Conservation (phyloP, 2,329 filamentous ascomycete species). For the Aspergillus floridensis region DNA sequence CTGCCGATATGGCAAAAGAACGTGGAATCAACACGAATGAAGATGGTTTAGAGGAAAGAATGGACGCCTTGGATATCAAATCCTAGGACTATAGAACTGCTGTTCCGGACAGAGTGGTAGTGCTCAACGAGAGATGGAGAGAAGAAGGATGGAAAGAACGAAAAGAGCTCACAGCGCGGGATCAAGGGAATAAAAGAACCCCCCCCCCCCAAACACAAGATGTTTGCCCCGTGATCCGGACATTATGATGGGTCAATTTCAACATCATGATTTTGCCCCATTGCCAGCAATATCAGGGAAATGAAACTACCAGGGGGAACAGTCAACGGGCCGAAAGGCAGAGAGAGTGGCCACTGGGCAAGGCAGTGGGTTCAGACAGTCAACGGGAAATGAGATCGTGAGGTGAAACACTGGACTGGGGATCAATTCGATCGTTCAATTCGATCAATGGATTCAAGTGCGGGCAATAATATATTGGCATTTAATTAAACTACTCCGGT, state of each 20-base stretch:
- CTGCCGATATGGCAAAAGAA: constrained; percentile 16
- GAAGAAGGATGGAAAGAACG: constrained; percentile 1
- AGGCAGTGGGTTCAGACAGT: constrained; percentile 4
- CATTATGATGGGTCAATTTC: constrained; percentile 1
- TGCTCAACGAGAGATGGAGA: constrained; percentile 2
- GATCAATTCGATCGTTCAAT: constrained; percentile 7
- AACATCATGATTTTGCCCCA: constrained; percentile 2
- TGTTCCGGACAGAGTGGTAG: constrained; percentile 23
- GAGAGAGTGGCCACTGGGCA: neutral
- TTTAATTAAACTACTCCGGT: constrained; percentile 6
- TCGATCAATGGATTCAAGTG: neutral
- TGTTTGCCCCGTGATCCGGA: neutral
- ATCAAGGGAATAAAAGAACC: constrained; percentile 1
- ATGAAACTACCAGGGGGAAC: constrained; percentile 13
- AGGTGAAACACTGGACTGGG: constrained; percentile 26
- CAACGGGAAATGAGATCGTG: constrained; percentile 23
- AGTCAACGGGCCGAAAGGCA: constrained; percentile 9
- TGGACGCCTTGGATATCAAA: constrained; percentile 28
- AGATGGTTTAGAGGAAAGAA: constrained; percentile 22
- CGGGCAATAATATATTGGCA: neutral
- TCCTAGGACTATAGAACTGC: constrained; percentile 21
- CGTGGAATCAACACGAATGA: constrained; percentile 19
- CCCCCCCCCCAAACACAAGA: neutral
- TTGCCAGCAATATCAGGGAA: constrained; percentile 16
- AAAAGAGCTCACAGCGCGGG: too few relatives aligned